phyloP scores from a whole-genome alignment of 2,329 filamentous ascomycete genomes.

The Verticillium longisporum region DNA sequence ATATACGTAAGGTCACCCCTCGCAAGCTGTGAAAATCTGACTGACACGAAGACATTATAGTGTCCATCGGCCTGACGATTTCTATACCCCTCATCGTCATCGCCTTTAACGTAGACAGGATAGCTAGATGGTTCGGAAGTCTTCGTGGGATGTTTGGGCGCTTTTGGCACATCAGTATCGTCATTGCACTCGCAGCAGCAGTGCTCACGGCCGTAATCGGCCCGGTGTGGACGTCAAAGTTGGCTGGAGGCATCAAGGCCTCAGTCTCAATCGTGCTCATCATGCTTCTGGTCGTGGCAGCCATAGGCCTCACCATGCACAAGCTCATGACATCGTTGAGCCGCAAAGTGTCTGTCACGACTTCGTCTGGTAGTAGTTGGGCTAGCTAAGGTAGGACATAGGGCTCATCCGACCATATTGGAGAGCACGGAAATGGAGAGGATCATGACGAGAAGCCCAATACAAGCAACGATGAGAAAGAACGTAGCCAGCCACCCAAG shows the following conservation, averaged over 20 bases:
- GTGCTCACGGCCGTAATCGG: neutral
- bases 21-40: neutral
- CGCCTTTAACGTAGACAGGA: slow-evolving; percentile 5
- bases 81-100: slow-evolving; percentile 6
- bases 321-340: neutral
- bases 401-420: slow-evolving; percentile 35
- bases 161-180: neutral
- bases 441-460: slow-evolving; percentile 93
- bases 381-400: neutral
- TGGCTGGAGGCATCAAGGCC: neutral
- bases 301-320: neutral
- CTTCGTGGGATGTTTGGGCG: neutral
- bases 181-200: neutral
- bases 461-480: slow-evolving; percentile 87
- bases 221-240: neutral
- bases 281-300: neutral
- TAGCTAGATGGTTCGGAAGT: neutral
- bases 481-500: slow-evolving; percentile 97
- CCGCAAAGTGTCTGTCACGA: neutral
- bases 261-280: neutral
- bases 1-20: slow-evolving; percentile 2
- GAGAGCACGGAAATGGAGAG: slow-evolving; percentile 79
- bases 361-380: neutral
- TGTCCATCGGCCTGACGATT: slow-evolving; percentile 3
- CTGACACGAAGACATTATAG: neutral